Base-by-base conservation (phyloP, 768 basidiomycete genomes). In the Tubosaeta sp. region DNA sequence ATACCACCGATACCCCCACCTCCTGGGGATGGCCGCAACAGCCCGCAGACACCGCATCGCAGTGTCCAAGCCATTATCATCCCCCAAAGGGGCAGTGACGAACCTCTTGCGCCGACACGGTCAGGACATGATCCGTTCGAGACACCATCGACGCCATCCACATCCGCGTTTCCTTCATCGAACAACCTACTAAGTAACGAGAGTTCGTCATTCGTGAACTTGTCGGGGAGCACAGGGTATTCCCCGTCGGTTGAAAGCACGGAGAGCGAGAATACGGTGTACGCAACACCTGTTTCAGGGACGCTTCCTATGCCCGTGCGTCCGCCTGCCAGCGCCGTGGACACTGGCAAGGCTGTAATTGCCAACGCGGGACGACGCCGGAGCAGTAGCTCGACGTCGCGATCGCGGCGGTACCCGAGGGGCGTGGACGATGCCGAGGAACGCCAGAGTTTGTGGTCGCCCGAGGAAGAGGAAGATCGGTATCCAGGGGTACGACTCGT, bases 401-500 rank as follows among this genome's bases (percentile, higher is more conserved):
- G 83, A 53, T 78, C 79, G 5, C 74, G 72, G 48, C 76, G 74
- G 31, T 74, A 74, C 37, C 73, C 72, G n/a, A 54, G 19, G 25
- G 76, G 73, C 0, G 74, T 76, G 4, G 80, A 82, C 59, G 85
- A 87, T 48, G 63, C 65, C 45, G 85, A 86, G 51, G 85, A 87
- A 69, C 82, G 80, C 50, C 64, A 78, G 47, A 76, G 82, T 45
- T 59, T 87, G 50, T 82, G 78, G 79, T 62, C 62, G 1, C 60
- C 59, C 5, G 65, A 64, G 3, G 68, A 71, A 11, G 65, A 57
- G 1, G 37, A 35, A 2, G 25, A 11, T 5, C 16, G 27, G 10
- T 51, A 33, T 26, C 29, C 55, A 5, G 73, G 76, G 3, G 72
- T 78, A 59, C 63, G 76, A 55, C 62, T 78, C 48, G 76, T 78